Evolutionary conservation across 768 basidiomycete genomes (phyloP).

Genomic region (Austroboletus eburneus): DNA sequence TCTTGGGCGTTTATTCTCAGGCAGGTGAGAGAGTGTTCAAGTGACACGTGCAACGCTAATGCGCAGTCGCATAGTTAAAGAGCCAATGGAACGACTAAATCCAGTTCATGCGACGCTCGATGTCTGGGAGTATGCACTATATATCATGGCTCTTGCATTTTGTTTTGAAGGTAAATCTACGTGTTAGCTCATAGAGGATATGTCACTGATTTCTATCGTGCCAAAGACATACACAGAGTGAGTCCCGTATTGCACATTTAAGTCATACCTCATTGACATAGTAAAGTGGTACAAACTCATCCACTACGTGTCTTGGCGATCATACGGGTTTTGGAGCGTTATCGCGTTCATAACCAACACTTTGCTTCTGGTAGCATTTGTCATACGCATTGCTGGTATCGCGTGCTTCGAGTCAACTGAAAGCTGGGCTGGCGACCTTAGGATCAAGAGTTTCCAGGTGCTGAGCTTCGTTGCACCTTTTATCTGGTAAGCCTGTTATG

Average conservation of each 20-base stretch:
- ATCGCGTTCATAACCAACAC: slow-evolving; percentile 70
- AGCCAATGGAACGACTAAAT: slow-evolving; percentile 71
- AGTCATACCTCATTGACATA: not conserved
- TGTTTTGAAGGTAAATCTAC: slow-evolving; percentile 64
- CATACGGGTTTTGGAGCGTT: slow-evolving; percentile 75
- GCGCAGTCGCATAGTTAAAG: slow-evolving; percentile 47
- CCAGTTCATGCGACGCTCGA: slow-evolving; percentile 56
- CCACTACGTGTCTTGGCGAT: slow-evolving; percentile 73
- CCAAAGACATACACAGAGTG: slow-evolving; percentile 25
- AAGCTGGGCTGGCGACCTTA: slow-evolving; percentile 36
- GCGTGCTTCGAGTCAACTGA: slow-evolving; percentile 42
- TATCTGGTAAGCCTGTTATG: slow-evolving; percentile 60
- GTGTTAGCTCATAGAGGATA: slow-evolving; percentile 16
- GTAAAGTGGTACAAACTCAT: slow-evolving; percentile 66
- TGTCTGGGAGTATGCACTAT: slow-evolving; percentile 75
- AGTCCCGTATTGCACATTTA: not conserved
- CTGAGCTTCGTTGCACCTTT: slow-evolving; percentile 85
- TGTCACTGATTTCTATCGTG: slow-evolving; percentile 34
- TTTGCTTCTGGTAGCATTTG: slow-evolving; percentile 70
- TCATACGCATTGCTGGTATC: slow-evolving; percentile 66
- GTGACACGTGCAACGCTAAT: not conserved
- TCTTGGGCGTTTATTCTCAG: slow-evolving; percentile 78
- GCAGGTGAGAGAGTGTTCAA: slow-evolving; percentile 50
- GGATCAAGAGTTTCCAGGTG: slow-evolving; percentile 78
- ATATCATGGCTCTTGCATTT: slow-evolving; percentile 74